Conservation (phyloP, 2,329 filamentous ascomycete species). For the Epichloe amarillans region DNA sequence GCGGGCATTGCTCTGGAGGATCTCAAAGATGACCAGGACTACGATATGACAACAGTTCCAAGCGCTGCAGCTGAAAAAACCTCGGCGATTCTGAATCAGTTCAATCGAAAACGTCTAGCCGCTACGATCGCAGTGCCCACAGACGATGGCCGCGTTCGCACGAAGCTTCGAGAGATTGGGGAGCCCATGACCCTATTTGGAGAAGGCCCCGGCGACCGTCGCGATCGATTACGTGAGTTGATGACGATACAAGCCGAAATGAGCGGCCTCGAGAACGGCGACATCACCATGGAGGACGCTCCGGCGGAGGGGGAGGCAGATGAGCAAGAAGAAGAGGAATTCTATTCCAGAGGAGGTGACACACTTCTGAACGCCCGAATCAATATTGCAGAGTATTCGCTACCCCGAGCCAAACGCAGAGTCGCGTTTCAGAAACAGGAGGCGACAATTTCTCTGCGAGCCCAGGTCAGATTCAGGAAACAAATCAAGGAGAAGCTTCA, state of each 20-base stretch:
- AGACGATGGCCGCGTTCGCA: slow-evolving; percentile 76
- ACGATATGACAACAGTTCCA: slow-evolving; percentile 57
- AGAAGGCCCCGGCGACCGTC: slow-evolving; percentile 71
- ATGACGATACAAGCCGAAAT: slow-evolving; percentile 61
- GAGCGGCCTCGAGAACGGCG: slow-evolving; percentile 39
- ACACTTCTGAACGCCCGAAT: slow-evolving; percentile 64
- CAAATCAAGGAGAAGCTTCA: slow-evolving; percentile 70
- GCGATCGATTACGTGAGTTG: slow-evolving; percentile 74
- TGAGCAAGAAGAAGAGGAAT: slow-evolving; percentile 84
- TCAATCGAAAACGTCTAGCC: slow-evolving; percentile 80
- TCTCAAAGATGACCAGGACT: slow-evolving; percentile 61
- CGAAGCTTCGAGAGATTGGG: slow-evolving; percentile 70
- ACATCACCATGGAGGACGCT: slow-evolving; percentile 48
- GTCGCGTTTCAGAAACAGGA: slow-evolving; percentile 68
- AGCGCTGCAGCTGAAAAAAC: slow-evolving; percentile 70
- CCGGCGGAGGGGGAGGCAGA: slow-evolving; percentile 47
- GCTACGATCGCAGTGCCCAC: slow-evolving; percentile 87
- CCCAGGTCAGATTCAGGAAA: slow-evolving; percentile 87
- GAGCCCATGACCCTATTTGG: slow-evolving; percentile 92
- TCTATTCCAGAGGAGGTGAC: slow-evolving; percentile 74
- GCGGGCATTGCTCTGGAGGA: slow-evolving; percentile 34
- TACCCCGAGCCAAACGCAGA: slow-evolving; percentile 68
- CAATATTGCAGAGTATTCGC: slow-evolving; percentile 68
- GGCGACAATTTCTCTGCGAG: slow-evolving; percentile 69
- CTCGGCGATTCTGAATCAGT: slow-evolving; percentile 73